phyloP scores from a whole-genome alignment of 78 protist species.

The Guillardia theta region DNA sequence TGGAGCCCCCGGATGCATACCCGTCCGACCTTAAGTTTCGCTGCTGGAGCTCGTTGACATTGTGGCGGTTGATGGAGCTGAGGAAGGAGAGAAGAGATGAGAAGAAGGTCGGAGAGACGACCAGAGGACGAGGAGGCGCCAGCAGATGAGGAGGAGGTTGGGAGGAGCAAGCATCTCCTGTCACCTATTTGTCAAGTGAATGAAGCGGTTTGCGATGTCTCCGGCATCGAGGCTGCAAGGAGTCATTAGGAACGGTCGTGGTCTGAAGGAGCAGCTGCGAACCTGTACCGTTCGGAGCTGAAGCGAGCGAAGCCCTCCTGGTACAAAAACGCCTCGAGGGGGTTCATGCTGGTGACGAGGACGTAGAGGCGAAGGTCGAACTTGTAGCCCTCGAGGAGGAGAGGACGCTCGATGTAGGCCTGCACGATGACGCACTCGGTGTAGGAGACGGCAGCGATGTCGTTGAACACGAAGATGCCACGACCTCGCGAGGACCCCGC shows the following conservation, averaged over 20 bases:
- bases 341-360: conserved; percentile 48
- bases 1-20: neutral
- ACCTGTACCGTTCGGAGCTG: conserved; percentile 36
- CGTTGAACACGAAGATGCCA: conserved; percentile 35
- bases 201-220: neutral
- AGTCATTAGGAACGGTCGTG: no score
- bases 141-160: no score
- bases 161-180: no score
- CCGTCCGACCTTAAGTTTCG: neutral
- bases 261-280: no score
- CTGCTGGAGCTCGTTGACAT: neutral
- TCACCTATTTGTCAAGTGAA: neutral
- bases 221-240: no score
- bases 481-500: conserved; percentile 46
- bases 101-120: no score
- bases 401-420: conserved; percentile 49
- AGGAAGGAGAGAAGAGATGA: no score
- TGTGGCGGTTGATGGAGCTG: neutral
- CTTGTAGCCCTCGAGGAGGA: conserved; percentile 47
- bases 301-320: conserved; percentile 49
- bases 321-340: conserved; percentile 49
- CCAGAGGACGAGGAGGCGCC: no score
- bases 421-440: conserved; percentile 42
- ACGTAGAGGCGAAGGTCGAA: conserved; percentile 59
- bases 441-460: conserved; percentile 28